Percentiles rank a stretch among this genome's conserved stretches.
These are phyloP conservation scores for Cryptococcus deneoformans DNA, from an alignment of 1,284 basidiomycete species.

Conservation along the genomic window DNA sequence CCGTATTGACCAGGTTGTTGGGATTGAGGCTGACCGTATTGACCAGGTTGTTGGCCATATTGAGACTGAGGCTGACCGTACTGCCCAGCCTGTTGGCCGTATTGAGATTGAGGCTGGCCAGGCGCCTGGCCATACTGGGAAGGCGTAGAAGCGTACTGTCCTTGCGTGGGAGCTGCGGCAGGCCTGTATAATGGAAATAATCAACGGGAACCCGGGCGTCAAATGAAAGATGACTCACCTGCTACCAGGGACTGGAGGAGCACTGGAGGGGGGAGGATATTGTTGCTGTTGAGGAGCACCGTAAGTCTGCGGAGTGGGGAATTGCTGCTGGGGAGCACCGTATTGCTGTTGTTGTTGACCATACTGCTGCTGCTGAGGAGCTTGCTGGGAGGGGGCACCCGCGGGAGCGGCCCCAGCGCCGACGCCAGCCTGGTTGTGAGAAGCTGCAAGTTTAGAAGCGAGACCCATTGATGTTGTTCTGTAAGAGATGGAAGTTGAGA, in stretches of 20 bases:
- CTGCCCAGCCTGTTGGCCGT: constrained; percentile 29
- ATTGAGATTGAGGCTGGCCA: constrained; percentile 18
- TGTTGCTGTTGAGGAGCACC: constrained; percentile 8
- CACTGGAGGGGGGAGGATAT: constrained; percentile 6
- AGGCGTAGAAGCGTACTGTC: constrained; percentile 15
- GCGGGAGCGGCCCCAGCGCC: constrained; percentile 8
- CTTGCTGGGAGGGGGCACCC: constrained; percentile 5
- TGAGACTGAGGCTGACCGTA: constrained; percentile 25
- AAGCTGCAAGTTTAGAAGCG: constrained; percentile 37
- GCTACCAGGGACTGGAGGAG: constrained; percentile 10
- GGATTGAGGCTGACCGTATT: constrained; percentile 29
- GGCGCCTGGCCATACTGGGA: constrained; percentile 3
- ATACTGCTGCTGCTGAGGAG: constrained; percentile 10
- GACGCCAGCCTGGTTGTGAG: constrained; percentile 21
- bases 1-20: constrained; percentile 29
- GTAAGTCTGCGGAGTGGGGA: background rate
- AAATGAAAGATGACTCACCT: background rate
- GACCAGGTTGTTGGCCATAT: constrained; percentile 29
- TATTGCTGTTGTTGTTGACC: constrained; percentile 14
- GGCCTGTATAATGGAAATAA: background rate
- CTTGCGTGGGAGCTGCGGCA: background rate
- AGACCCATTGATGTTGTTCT: constrained; percentile 29
- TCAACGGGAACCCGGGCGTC: background rate
- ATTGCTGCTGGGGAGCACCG: constrained; percentile 6
- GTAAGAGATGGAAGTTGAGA: background rate